These are phyloP conservation scores for Sesbania bispinosa DNA, from an alignment of 306 rosid species.

Conservation along the genomic window DNA sequence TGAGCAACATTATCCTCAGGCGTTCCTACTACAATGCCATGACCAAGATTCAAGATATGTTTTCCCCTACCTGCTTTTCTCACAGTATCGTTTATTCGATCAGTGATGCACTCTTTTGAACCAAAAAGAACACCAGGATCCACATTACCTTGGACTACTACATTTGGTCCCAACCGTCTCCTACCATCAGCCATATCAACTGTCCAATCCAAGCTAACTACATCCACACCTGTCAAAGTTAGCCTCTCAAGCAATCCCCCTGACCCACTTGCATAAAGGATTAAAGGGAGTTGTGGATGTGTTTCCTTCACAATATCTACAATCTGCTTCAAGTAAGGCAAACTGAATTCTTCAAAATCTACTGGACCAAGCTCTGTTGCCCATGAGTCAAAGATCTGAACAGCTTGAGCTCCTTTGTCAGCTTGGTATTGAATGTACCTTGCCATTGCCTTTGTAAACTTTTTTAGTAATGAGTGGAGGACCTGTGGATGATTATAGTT, in stretches of 20 bases:
- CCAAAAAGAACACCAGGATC: slow-evolving; percentile 98
- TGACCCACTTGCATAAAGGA: slow-evolving; percentile 97
- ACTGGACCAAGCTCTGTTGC: slow-evolving; percentile 93
- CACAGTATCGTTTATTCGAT: slow-evolving; percentile 75
- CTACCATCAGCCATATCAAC: slow-evolving; percentile 98
- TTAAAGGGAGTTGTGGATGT: slow-evolving; percentile 84
- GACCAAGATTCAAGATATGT: slow-evolving; percentile 67
- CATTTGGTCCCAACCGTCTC: slow-evolving; percentile 65
- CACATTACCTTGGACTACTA: slow-evolving; percentile 91
- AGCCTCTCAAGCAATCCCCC: slow-evolving; percentile 96
- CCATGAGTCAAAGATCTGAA: slow-evolving; percentile 94
- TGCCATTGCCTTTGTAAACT: slow-evolving; percentile 81
- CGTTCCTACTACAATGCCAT: slow-evolving; percentile 39
- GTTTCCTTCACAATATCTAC: slow-evolving; percentile 71
- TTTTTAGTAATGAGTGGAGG: slow-evolving; percentile 79
- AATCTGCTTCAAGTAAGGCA: slow-evolving; percentile 91
- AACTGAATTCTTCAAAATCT: slow-evolving; percentile 94
- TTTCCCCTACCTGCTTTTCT: slow-evolving; percentile 75
- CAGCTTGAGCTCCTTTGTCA: slow-evolving; percentile 93
- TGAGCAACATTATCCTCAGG: slow-evolving; percentile 65
- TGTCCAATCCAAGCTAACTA: slow-evolving; percentile 97
- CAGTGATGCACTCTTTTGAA: slow-evolving; percentile 80
- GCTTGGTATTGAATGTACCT: slow-evolving; percentile 89
- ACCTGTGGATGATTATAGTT: slow-evolving; percentile 47
- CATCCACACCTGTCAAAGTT: slow-evolving; percentile 82